Evolutionary conservation across 2,329 filamentous ascomycete genomes (phyloP), one percentile per base, ranked within the genome.

Genomic region (Dothiorella sarmentorum): DNA sequence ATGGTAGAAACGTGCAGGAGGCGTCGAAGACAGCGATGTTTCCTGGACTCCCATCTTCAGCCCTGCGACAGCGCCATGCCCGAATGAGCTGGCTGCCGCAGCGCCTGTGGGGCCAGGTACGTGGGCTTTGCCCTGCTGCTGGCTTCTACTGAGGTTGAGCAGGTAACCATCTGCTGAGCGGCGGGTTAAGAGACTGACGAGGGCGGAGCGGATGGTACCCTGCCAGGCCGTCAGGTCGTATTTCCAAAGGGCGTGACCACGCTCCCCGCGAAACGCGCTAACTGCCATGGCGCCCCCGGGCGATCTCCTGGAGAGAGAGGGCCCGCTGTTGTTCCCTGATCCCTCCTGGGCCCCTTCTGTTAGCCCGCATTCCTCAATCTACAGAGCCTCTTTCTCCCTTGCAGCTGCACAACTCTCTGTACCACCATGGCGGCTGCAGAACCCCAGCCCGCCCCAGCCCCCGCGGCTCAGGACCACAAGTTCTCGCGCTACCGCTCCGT

Each of bases 401-500:
- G 59, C 47, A 44, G 60, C 31, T 35, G 33, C 22, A 37, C 49
- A 22, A 29, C 20, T 13, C 59, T 49, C 58, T 61, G 62, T 64
- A 58, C 27, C 44, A 51, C 56, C 56, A 58, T 58, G 63, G 61
- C 64, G 62, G 63, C 64, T 63, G 63, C 60, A 61, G 58, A 61
- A 20, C n/a, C 58, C 61, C 61, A 56, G 61, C 66, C 65, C 68
- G 45, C 59, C 65, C 63, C 61, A 63, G 47, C 61, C 33, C 6
- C 61, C 27, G 67, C 29, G 20, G 7, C 47, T 7, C 47, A 51
- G 20, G 47, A 53, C n/a, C 49, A 70, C 55, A 84, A 82, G 66
- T 79, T 82, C 67, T 81, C 82, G 57, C 78, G 83, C 40, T 86
- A 86, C 70, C 76, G 82, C 63, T 83, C 81, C 27, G 81, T 85